Base-by-base conservation (phyloP, 768 basidiomycete species). In the Crepidotus variabilis region DNA sequence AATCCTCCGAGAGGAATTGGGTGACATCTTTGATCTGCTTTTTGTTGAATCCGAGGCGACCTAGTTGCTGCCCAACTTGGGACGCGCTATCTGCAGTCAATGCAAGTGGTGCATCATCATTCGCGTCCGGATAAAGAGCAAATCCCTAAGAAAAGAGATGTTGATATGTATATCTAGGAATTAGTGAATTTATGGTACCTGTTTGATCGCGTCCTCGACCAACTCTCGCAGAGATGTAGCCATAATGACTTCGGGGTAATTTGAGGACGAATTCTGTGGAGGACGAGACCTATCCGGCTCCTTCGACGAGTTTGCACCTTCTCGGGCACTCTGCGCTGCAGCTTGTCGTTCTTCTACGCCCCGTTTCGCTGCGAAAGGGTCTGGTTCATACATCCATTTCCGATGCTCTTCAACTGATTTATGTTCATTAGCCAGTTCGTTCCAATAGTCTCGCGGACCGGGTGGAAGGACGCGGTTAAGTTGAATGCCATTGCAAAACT, bases 361-460 rank as follows among this genome's bases (percentile, higher is more conserved):
- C 60, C 82, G 83, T 56, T 78, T 79, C 6, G 91, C 90, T 16
- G 81, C 78, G 64, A 94, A 96, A 1, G 93, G 94, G 74, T 96
- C 92, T 6, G 85, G 75, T n/a, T 84, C 79, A 63, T 90, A 96
- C 83, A 92, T 88, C 93, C 93, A 95, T 51, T 79, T 80, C 66
- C 83, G 79, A 67, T 93, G 89, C 2, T 84, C 78, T 0, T 86
- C 84, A 2, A 79, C 77, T 16, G 69, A 69, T 61, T 86, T 87
- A 61, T 92, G 91, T 64, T 92, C 87, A 2, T 70, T 71, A 7
- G 83, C 84, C 1, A 97, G 73, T 61, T 84, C 78, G 51, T 82
- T 81, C 94, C 94, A 97, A 68, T 95, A 97, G 18, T 93, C 89
- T 47, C 90, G 79, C 34, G 93, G 90, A 7, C 87, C 86, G 1